These are phyloP conservation scores for Candolleomyces efflorescens DNA, from an alignment of 768 basidiomycete genomes.

Conservation along the genomic window DNA sequence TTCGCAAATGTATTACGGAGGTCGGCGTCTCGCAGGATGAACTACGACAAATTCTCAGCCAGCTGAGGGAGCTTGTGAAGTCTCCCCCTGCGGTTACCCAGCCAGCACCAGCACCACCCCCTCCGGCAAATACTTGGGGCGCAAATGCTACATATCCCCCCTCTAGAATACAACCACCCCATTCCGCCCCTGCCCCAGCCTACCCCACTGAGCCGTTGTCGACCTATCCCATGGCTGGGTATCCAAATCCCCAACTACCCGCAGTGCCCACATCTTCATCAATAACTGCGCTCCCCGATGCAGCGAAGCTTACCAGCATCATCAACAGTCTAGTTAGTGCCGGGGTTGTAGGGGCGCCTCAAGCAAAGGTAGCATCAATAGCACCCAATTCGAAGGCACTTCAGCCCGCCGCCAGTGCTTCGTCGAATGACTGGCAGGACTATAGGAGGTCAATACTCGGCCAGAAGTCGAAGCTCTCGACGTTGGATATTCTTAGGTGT, in stretches of 20 bases:
- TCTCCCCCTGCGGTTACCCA: constrained; percentile 34
- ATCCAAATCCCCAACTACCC: background rate
- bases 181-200: background rate
- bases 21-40: constrained; percentile 79
- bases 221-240: background rate
- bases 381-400: background rate
- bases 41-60: constrained; percentile 67
- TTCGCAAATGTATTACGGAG: constrained; percentile 63
- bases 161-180: background rate
- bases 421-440: constrained; percentile 44
- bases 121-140: constrained; percentile 11
- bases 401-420: background rate
- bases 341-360: constrained; percentile 57
- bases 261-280: constrained; percentile 25
- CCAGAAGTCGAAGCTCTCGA: constrained; percentile 58
- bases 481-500: constrained; percentile 70
- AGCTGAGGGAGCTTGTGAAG: constrained; percentile 62
- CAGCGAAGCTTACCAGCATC: constrained; percentile 50
- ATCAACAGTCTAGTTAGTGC: constrained; percentile 71
- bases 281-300: constrained; percentile 21
- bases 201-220: background rate
- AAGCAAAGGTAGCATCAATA: background rate
- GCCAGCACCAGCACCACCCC: constrained; percentile 22
- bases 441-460: constrained; percentile 61
- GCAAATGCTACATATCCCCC: background rate